Base-by-base conservation (phyloP, 495 filamentous ascomycete species). In the Glonium stellatum region DNA sequence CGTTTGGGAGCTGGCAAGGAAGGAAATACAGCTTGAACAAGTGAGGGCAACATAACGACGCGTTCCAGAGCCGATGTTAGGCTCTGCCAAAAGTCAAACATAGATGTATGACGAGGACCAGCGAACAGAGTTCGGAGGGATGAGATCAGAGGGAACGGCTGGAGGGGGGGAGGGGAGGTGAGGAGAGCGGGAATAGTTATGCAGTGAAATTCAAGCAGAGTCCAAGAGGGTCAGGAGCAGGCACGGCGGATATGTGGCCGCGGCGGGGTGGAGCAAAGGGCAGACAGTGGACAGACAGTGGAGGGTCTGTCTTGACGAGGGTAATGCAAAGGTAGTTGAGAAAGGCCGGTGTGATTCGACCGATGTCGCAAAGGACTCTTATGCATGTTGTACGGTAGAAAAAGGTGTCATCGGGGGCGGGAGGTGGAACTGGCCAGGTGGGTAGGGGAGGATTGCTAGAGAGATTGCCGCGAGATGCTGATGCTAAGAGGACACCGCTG, bases 71-170 rank as follows among this genome's bases (percentile, higher is more conserved):
- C 79, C 23, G 76, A 67, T 19, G 80, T 70, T 39, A 82, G 69
- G 63, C 79, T 77, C 47, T 78, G 74, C 70, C 82, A 83, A 52
- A 83, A 70, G 63, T 80, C 75, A 70, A 80, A 75, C 73, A 79
- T 72, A 57, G 53, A 27, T 59, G 31, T 58, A 64, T 23, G 48
- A 23, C 39, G 12, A 44, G 39, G 18, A 1, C 18, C 39, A 44
- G 39, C 12, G 10, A 44, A 22, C 11, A 23, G 48, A 13, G 48
- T 21, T 23, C 4, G 25, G 21, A 51, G 21, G 48, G 48, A n/a
- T n/a, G n/a, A n/a, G n/a, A n/a, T n/a, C n/a, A n/a, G n/a, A n/a
- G n/a, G n/a, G n/a, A n/a, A n/a, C 4, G 21, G 4, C 9, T 51
- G 5, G 21, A 51, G 21, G 2, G 21, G 3, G 25, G 12, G 48